Evolutionary conservation across 306 rosid genomes (phyloP).

Genomic region (Notholithocarpus densiflorus): DNA sequence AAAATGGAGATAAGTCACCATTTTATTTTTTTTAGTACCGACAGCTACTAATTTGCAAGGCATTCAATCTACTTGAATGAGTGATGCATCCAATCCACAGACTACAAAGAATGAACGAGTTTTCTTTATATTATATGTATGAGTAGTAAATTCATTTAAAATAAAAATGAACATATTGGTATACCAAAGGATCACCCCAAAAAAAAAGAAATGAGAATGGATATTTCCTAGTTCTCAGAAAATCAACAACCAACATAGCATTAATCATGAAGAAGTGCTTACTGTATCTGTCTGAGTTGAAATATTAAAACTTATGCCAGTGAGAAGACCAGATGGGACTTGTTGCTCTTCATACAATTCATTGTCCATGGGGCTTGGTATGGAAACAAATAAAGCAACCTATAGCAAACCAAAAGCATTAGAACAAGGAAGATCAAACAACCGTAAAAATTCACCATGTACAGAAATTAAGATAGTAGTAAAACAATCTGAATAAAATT

Average conservation of each 20-base stretch:
- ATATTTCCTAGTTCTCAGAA: neutral
- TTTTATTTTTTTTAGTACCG: neutral
- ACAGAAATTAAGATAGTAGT: neutral
- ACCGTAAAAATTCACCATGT: conserved; percentile 3
- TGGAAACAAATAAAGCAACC: conserved; percentile 37
- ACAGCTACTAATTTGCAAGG: neutral
- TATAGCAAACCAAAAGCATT: conserved; percentile 25
- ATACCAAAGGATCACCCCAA: neutral
- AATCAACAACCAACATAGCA: conserved; percentile 6
- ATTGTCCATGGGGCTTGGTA: conserved; percentile 51
- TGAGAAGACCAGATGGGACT: conserved; percentile 41
- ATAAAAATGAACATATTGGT: neutral
- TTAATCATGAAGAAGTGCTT: conserved; percentile 36
- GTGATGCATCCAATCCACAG: neutral
- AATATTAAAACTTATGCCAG: conserved; percentile 44
- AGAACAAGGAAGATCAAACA: conserved; percentile 14
- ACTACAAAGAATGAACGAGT: neutral
- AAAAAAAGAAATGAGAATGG: neutral
- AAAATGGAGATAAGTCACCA: neutral
- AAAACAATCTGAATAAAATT: neutral
- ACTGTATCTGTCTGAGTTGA: conserved; percentile 47
- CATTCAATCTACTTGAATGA: neutral
- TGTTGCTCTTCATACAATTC: conserved; percentile 33
- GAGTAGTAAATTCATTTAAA: neutral
- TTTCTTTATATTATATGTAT: too few relatives aligned